Conservation (phyloP, 805 yeast genomes). For the Cyberlindnera suaveolens region DNA sequence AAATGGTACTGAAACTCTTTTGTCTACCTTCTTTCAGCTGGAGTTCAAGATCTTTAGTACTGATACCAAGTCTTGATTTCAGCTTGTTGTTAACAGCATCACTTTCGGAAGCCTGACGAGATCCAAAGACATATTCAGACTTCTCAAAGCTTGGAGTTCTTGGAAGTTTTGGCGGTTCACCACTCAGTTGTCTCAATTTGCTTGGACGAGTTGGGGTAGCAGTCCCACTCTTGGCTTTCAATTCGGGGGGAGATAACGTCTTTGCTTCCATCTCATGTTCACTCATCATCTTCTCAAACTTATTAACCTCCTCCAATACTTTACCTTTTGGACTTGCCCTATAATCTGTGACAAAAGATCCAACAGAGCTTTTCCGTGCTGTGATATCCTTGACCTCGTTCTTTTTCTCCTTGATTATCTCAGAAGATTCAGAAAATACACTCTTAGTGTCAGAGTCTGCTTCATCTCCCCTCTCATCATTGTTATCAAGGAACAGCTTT, state of each 20-base stretch:
- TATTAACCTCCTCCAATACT: constrained; percentile 25
- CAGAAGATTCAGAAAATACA: constrained; percentile 4
- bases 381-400: constrained; percentile 2
- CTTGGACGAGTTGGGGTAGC: constrained; percentile 4
- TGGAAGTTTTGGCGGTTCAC: constrained; percentile 7
- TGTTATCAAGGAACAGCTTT: constrained; percentile 59
- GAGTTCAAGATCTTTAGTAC: constrained; percentile 21
- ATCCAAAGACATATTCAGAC: background rate
- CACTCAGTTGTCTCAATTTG: constrained; percentile 8
- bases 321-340: constrained; percentile 20
- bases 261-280: constrained; percentile 12
- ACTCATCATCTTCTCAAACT: constrained; percentile 25
- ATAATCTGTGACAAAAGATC: constrained; percentile 2
- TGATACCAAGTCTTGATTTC: constrained; percentile 18
- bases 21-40: constrained; percentile 25
- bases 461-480: constrained; percentile 22
- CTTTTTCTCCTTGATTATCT: constrained; percentile 11
- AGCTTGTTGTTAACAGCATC: background rate
- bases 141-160: constrained; percentile 2
- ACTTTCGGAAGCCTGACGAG: background rate
- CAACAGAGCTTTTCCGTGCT: constrained; percentile 1
- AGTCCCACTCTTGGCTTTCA: constrained; percentile 3
- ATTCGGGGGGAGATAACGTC: background rate
- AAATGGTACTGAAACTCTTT: constrained; percentile 10
- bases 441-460: constrained; percentile 9